phyloP scores from a whole-genome alignment of 1,284 basidiomycete genomes.

The Megacollybia platyphylla region DNA sequence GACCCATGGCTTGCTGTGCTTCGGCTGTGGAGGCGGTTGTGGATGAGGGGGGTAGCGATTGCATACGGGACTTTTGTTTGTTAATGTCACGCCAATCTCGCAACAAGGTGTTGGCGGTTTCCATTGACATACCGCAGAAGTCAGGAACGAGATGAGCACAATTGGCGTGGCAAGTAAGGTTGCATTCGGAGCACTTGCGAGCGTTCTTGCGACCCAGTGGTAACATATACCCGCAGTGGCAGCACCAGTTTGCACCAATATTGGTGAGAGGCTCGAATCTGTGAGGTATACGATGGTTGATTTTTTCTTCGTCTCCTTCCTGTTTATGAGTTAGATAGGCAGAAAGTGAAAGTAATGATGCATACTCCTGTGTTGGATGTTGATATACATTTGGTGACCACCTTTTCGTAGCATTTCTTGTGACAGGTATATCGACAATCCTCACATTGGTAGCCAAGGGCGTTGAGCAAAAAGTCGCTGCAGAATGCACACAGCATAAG shows the following conservation, averaged over 20 bases:
- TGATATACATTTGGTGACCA: conserved; percentile 98
- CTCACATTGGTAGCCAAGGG: conserved; percentile 96
- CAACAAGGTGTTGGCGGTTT: conserved; percentile 91
- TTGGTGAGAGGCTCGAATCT: conserved; percentile 97
- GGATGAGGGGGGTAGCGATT: conserved; percentile 11
- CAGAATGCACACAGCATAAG: conserved; percentile 98
- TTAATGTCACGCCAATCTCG: conserved; percentile 84
- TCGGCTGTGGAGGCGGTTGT: conserved; percentile 16
- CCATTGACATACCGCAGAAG: conserved; percentile 99
- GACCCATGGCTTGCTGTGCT: conserved; percentile 30
- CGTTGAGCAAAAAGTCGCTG: conserved; percentile 95
- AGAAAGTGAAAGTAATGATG: conserved; percentile 10
- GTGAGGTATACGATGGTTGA: conserved; percentile 98
- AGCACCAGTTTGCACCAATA: conserved; percentile 98
- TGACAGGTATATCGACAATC: conserved; percentile 99
- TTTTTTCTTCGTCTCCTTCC: conserved; percentile 97
- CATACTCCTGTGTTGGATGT: conserved; percentile 89
- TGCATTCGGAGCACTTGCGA: conserved; percentile 91
- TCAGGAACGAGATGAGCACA: conserved; percentile 98
- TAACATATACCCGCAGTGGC: conserved; percentile 98
- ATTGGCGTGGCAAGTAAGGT: conserved; percentile 93
- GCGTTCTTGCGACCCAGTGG: conserved; percentile 96
- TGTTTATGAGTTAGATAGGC: conserved; percentile 15
- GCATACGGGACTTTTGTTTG: conserved; percentile 30
- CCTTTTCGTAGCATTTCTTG: conserved; percentile 98